Evolutionary conservation across 2,329 filamentous ascomycete species (phyloP).

Genomic region (Camptophora hylomeconis): DNA sequence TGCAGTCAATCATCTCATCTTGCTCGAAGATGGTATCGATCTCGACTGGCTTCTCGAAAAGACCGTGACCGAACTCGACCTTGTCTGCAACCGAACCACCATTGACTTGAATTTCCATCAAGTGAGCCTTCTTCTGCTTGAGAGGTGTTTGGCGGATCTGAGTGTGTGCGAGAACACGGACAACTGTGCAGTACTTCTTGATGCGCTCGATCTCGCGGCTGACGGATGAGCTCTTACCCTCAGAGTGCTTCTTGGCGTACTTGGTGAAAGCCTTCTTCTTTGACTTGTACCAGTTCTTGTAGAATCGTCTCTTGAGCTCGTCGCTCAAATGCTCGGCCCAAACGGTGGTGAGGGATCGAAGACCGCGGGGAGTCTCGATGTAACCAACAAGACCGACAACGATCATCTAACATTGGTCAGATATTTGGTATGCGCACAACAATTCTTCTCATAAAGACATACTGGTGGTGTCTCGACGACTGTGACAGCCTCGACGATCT

Average conservation of each 20-base stretch:
- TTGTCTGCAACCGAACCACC: slow-evolving; percentile 92
- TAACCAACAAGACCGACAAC: slow-evolving; percentile 99
- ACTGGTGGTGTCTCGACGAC: slow-evolving; percentile 91
- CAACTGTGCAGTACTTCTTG: slow-evolving; percentile 99
- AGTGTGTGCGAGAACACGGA: slow-evolving; percentile 97
- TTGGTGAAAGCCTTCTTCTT: slow-evolving; percentile 99
- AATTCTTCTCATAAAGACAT: slow-evolving; percentile 49
- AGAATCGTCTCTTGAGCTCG: slow-evolving; percentile 98
- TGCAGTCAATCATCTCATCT: slow-evolving; percentile 98
- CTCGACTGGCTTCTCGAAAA: slow-evolving; percentile 98
- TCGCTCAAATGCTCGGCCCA: slow-evolving; percentile 99
- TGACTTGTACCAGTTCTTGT: slow-evolving; percentile 99
- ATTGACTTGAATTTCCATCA: slow-evolving; percentile 99
- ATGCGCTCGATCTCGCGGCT: slow-evolving; percentile 98
- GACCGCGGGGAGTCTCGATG: slow-evolving; percentile 98
- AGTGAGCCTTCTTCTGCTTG: slow-evolving; percentile 99
- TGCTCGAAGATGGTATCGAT: slow-evolving; percentile 94
- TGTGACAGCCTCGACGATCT: slow-evolving; percentile 79
- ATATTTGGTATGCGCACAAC: slow-evolving; percentile 1
- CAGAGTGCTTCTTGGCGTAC: slow-evolving; percentile 99
- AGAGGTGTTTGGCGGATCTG: slow-evolving; percentile 98
- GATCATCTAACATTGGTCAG: slow-evolving; percentile 62
- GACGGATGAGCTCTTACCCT: slow-evolving; percentile 79
- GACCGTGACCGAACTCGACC: slow-evolving; percentile 85
- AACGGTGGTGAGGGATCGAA: slow-evolving; percentile 97